Evolutionary conservation across 176 grass and related monocot genomes (phyloP), one percentile per base, ranked within the genome.

Genomic region (Oropetium thomaeum): DNA sequence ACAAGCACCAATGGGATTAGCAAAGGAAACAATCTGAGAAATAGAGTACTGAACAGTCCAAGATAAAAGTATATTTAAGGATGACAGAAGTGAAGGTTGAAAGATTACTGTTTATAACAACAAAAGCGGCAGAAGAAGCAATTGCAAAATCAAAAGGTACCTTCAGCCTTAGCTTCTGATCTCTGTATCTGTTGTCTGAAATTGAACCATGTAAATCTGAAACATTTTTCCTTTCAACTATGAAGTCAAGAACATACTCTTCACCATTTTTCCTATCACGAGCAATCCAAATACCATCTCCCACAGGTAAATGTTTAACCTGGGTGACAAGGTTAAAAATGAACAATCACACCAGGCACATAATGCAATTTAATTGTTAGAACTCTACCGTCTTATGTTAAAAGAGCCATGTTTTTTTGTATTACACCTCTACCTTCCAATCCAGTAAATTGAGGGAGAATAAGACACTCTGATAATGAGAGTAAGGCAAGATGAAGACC

Each of bases 181-280:
- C 88, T 89, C n/a, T 91, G 74, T 97, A 97, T 81, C 90, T 83
- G 76, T 93, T 93, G 40, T 93, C 94, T 61, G 42, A 74, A 67
- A 93, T 91, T 33, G 94, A 97, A 62, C 69, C 71, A 84, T 63
- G 68, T 44, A 97, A 87, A 73, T 97, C 94, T 19, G 13, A 58
- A 66, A 93, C 83, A 59, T 77, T 89, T 89, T 97, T 93, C 43
- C 90, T 93, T 93, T 97, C 90, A 83, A 97, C 81, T 79, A 97
- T 83, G 42, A 90, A 93, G 71, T 97, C 94, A 83, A 97, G 94
- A 43, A 97, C 88, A 83, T 93, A 93, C 42, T 97, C 94, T 74
- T n/a, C n/a, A 48, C 71, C 78, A 67, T 68, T n/a, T 31, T 79
- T 29, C 75, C 62, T 93, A 84, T 74, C 65, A 58, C 83, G 75